Evolutionary conservation across 2,329 filamentous ascomycete genomes (phyloP).

Genomic region (Metarhizium humberi): DNA sequence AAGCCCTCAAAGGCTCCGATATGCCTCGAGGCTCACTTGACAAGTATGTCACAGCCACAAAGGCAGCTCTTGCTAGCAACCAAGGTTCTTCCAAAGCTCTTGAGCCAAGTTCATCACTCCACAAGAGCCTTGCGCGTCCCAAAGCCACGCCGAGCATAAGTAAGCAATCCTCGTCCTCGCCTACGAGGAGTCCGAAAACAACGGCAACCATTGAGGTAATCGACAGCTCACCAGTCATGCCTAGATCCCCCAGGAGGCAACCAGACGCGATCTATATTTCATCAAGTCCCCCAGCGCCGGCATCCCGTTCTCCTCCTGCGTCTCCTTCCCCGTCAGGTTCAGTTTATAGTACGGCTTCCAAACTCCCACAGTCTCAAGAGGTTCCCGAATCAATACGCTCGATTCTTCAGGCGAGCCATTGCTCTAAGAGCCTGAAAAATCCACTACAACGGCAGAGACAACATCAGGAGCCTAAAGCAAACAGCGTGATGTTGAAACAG

Average conservation of each 20-base stretch:
- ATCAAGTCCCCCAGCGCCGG: constrained; percentile 29
- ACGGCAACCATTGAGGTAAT: constrained; percentile 26
- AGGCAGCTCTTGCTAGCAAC: constrained; percentile 11
- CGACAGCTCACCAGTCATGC: constrained; percentile 32
- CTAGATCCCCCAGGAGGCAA: constrained; percentile 23
- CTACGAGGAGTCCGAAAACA: constrained; percentile 13
- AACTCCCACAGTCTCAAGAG: constrained; percentile 9
- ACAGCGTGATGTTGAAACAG: constrained; percentile 19
- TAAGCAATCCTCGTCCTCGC: constrained; percentile 25
- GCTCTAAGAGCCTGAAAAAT: constrained; percentile 12
- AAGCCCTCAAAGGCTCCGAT: constrained; percentile 10
- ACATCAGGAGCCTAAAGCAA: background rate
- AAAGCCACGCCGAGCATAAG: constrained; percentile 13
- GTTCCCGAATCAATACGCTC: constrained; percentile 16
- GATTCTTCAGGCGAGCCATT: constrained; percentile 12
- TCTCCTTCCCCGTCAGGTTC: constrained; percentile 13
- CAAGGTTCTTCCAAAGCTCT: background rate
- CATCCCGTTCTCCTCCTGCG: constrained; percentile 19
- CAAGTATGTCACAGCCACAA: constrained; percentile 31
- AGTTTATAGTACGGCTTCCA: constrained; percentile 3
- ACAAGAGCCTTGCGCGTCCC: background rate
- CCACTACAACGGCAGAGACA: background rate
- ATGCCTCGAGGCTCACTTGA: constrained; percentile 26
- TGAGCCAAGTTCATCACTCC: constrained; percentile 5
- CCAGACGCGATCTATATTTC: constrained; percentile 33